Conservation (phyloP, 1,284 basidiomycete species). For the Trametes pubescens region DNA sequence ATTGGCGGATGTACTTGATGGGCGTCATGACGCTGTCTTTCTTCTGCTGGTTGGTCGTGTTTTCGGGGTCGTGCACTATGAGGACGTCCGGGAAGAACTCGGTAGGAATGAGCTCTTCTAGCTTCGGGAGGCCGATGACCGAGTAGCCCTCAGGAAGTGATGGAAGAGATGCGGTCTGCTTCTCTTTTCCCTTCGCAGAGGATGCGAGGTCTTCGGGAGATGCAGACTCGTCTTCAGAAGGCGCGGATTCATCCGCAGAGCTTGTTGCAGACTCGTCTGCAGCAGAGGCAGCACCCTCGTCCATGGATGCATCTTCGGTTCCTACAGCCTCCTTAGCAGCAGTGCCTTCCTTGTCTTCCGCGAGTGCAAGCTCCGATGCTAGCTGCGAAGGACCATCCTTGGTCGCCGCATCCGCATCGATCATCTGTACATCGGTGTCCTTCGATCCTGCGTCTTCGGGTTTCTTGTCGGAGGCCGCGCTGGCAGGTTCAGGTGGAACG, state of each 20-base stretch:
- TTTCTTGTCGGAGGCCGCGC: not conserved
- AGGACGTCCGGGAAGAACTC: conserved; percentile 42
- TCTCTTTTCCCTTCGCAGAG: not conserved
- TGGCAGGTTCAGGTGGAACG: not conserved
- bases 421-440: not conserved
- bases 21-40: not conserved
- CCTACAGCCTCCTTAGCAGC: not conserved
- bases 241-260: too few relatives aligned
- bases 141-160: not conserved
- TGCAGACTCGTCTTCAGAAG: not conserved
- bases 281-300: too few relatives aligned
- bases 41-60: conserved; percentile 8
- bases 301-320: not conserved
- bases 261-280: too few relatives aligned
- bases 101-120: conserved; percentile 42
- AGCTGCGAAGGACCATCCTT: not conserved
- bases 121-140: conserved; percentile 29
- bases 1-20: conserved; percentile 36
- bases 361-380: not conserved
- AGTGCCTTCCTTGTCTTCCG: not conserved
- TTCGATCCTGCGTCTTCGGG: too few relatives aligned
- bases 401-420: not conserved
- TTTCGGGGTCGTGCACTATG: conserved; percentile 39
- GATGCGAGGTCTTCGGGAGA: not conserved
- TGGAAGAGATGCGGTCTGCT: not conserved